Conservation (phyloP, 768 basidiomycete genomes). For the Boletus bicolor region DNA sequence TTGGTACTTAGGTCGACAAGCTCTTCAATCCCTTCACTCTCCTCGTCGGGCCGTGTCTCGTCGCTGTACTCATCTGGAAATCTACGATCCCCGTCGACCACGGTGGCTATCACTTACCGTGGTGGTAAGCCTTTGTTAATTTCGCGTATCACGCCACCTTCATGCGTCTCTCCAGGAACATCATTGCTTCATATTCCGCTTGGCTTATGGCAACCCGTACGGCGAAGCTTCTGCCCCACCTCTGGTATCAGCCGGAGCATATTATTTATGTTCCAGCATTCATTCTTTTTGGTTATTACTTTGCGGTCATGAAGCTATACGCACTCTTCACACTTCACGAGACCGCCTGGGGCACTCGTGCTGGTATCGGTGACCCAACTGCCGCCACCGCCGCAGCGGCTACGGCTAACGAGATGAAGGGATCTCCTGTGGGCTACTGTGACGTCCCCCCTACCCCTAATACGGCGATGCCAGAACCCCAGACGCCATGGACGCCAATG, state of each 20-base stretch:
- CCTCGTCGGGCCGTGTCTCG: constrained; percentile 78
- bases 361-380: constrained; percentile 83
- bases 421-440: constrained; percentile 8
- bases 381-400: constrained; percentile 66
- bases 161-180: constrained; percentile 48
- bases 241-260: constrained; percentile 73
- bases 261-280: constrained; percentile 83
- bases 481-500: background rate
- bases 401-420: constrained; percentile 25
- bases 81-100: constrained; percentile 60
- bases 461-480: background rate
- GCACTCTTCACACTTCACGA: constrained; percentile 88
- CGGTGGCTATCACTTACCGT: constrained; percentile 80
- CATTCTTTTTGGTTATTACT: constrained; percentile 91
- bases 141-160: background rate
- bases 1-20: constrained; percentile 64
- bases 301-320: constrained; percentile 92
- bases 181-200: constrained; percentile 60
- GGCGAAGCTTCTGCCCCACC: constrained; percentile 76
- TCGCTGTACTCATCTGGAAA: constrained; percentile 74
- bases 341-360: constrained; percentile 96
- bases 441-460: background rate
- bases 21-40: constrained; percentile 85
- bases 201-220: constrained; percentile 72
- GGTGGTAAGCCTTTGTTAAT: constrained; percentile 55